phyloP scores from a whole-genome alignment of 495 filamentous ascomycete genomes.

The Aspergillus bridgeri region DNA sequence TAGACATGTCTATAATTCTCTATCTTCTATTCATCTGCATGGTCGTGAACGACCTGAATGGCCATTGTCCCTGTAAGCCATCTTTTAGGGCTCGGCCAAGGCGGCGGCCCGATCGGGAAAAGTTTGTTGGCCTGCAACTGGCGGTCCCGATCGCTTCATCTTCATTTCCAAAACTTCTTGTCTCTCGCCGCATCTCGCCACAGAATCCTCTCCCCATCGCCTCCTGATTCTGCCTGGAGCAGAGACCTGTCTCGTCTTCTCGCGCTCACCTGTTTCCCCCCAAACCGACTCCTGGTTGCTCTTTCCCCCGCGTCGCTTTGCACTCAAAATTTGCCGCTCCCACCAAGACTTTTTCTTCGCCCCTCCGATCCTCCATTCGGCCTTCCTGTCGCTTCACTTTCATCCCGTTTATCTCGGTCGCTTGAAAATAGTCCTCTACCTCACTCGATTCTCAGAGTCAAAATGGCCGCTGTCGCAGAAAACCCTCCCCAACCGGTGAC shows the following conservation, averaged over 20 bases:
- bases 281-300: constrained; percentile 20
- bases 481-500: constrained; percentile 37
- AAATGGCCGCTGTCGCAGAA: constrained; percentile 44
- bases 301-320: constrained; percentile 24
- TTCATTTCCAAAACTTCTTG: constrained; percentile 42
- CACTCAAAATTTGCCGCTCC: constrained; percentile 24
- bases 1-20: background rate
- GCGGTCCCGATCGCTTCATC: constrained; percentile 34
- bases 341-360: constrained; percentile 32
- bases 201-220: constrained; percentile 10
- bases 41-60: no score
- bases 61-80: no score
- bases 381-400: constrained; percentile 14
- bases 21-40: background rate
- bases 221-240: constrained; percentile 43
- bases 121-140: constrained; percentile 28
- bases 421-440: constrained; percentile 1
- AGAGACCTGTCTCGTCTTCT: constrained; percentile 24
- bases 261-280: constrained; percentile 8
- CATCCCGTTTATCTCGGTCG: constrained; percentile 8
- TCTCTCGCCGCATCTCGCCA: constrained; percentile 16
- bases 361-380: constrained; percentile 24
- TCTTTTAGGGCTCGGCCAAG: background rate
- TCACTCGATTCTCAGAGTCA: constrained; percentile 13
- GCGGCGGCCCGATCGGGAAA: constrained; percentile 40